Evolutionary conservation across 352 stramenopile genomes (phyloP).

Genomic region (Phytopythium oedochilum): DNA sequence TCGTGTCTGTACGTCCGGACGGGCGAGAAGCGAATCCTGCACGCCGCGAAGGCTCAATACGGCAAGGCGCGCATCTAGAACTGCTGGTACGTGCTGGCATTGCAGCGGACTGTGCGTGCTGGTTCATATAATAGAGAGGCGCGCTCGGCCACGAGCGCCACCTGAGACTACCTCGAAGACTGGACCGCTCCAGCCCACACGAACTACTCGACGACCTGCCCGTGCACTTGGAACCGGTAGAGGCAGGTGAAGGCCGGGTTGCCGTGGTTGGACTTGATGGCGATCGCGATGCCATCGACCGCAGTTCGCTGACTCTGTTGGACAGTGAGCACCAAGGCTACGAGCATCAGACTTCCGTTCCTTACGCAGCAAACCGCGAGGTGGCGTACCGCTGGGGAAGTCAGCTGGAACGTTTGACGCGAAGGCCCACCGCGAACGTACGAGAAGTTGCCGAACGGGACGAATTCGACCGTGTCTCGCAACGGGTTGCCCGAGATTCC

Average conservation of each 20-base stretch:
- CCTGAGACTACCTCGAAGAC: too few species aligned
- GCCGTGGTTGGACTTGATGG: conserved; percentile 82
- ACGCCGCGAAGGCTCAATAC: conserved; percentile 14
- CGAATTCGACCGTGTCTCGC: conserved; percentile 36
- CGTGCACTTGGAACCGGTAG: conserved; percentile 87
- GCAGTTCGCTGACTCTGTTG: conserved; percentile 36
- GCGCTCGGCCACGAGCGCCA: not conserved
- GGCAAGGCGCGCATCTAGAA: not conserved
- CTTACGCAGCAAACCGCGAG: too few species aligned
- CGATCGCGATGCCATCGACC: conserved; percentile 68
- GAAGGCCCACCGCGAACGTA: conserved; percentile 44
- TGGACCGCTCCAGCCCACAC: too few species aligned
- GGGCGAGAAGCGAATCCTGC: conserved; percentile 50
- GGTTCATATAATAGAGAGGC: conserved; percentile 5
- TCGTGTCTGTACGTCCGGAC: conserved; percentile 67
- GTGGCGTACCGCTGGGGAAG: conserved; percentile 29
- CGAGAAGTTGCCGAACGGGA: conserved; percentile 73
- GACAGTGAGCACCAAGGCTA: not conserved
- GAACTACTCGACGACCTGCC: conserved; percentile 17
- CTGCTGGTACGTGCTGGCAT: too few species aligned
- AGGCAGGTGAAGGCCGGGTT: conserved; percentile 86
- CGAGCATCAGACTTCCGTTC: not conserved
- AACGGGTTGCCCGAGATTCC: conserved; percentile 38
- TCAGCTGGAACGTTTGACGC: conserved; percentile 68
- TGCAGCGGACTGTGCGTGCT: too few species aligned